Percentiles rank a stretch among this genome's conserved stretches.
These are phyloP conservation scores for Escovopsis sp. DNA, from an alignment of 2,329 filamentous ascomycete genomes.

Conservation along the genomic window DNA sequence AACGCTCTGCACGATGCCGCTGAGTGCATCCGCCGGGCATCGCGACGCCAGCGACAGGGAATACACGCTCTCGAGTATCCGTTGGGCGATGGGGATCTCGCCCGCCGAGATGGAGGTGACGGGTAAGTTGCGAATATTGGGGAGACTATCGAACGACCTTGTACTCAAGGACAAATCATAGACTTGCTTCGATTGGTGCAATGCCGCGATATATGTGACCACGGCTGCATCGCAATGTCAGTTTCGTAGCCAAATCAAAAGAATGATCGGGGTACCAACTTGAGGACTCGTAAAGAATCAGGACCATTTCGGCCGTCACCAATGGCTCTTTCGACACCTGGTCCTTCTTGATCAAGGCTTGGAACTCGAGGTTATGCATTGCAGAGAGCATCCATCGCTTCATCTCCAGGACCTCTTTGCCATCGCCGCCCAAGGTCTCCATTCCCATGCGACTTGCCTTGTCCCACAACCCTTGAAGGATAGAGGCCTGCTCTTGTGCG, in stretches of 20 bases:
- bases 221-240: slow-evolving; percentile 24
- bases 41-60: slow-evolving; percentile 41
- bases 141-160: slow-evolving; percentile 21
- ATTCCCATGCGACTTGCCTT: neutral
- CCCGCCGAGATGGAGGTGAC: slow-evolving; percentile 23
- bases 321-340: neutral
- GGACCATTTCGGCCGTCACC: slow-evolving; percentile 11
- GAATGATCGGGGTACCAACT: slow-evolving; percentile 18
- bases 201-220: slow-evolving; percentile 32
- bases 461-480: slow-evolving; percentile 6
- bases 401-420: slow-evolving; percentile 2
- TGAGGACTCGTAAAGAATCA: slow-evolving; percentile 37
- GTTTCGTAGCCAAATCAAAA: neutral
- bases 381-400: slow-evolving; percentile 43
- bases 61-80: slow-evolving; percentile 34
- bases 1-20: slow-evolving; percentile 39
- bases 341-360: slow-evolving; percentile 6
- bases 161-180: slow-evolving; percentile 31
- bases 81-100: slow-evolving; percentile 23
- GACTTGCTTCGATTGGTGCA: slow-evolving; percentile 25
- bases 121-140: slow-evolving; percentile 25
- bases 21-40: slow-evolving; percentile 41
- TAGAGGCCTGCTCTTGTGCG: slow-evolving; percentile 5
- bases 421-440: neutral
- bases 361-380: slow-evolving; percentile 29